Percentiles rank a stretch among this genome's conserved stretches.
Conservation (phyloP, 441 rosid genomes). For the Geranium incanum region DNA sequence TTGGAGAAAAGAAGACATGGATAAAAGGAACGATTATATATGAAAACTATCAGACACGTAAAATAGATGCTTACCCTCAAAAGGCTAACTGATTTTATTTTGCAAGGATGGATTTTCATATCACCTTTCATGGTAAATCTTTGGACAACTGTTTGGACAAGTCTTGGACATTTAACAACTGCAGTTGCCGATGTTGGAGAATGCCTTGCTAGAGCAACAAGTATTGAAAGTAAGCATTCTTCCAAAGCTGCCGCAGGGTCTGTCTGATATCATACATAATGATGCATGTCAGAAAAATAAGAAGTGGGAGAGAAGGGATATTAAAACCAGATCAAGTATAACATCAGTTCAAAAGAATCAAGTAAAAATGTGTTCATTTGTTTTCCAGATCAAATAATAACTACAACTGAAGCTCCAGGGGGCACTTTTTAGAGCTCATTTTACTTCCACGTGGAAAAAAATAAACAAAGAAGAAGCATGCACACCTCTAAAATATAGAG, state of each 20-base stretch:
- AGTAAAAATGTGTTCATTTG: background rate
- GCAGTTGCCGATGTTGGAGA: conserved; percentile 69
- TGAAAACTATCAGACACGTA: conserved; percentile 5
- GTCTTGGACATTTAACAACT: conserved; percentile 66
- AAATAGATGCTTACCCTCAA: conserved; percentile 46
- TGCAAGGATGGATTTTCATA: conserved; percentile 39
- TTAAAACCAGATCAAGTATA: conserved; percentile 11
- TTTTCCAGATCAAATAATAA: background rate
- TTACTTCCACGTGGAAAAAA: background rate
- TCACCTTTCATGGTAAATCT: conserved; percentile 43
- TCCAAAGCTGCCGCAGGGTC: conserved; percentile 42
- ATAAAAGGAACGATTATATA: background rate
- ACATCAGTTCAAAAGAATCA: conserved; percentile 10
- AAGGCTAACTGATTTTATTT: conserved; percentile 54
- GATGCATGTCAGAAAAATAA: conserved; percentile 6
- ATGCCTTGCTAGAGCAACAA: conserved; percentile 78
- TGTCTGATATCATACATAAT: conserved; percentile 42
- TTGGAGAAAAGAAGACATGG: background rate
- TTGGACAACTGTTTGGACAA: conserved; percentile 51
- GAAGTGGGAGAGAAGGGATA: background rate
- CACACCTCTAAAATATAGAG: conserved; percentile 70
- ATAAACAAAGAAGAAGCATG: conserved; percentile 2
- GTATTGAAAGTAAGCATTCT: conserved; percentile 55
- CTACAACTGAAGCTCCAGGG: conserved; percentile 10
- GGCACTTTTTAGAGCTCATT: conserved; percentile 5